Evolutionary conservation across 2,329 filamentous ascomycete species (phyloP).

Genomic region (Fusarium sp.): DNA sequence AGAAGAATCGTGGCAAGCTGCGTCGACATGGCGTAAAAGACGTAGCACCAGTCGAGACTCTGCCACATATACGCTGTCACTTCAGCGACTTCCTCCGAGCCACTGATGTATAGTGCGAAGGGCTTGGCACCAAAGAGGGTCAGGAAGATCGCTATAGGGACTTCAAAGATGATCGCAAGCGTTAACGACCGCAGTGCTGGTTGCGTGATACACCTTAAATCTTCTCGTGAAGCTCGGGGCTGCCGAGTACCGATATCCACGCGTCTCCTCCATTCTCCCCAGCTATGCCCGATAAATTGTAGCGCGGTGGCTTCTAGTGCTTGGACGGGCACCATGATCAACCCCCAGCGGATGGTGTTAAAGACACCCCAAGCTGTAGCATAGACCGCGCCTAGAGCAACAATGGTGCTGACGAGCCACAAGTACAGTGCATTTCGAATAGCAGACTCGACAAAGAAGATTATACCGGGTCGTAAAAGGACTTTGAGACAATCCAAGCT

Average conservation of each 20-base stretch:
- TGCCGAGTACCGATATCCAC: constrained; percentile 43
- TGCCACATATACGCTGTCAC: constrained; percentile 76
- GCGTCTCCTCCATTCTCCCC: constrained; percentile 64
- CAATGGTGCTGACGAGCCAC: constrained; percentile 75
- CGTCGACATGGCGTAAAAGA: constrained; percentile 74
- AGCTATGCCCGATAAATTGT: constrained; percentile 74
- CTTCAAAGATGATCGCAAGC: constrained; percentile 69
- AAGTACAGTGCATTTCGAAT: constrained; percentile 77
- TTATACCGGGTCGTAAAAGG: constrained; percentile 67
- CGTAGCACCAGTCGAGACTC: constrained; percentile 74
- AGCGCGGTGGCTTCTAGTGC: constrained; percentile 74
- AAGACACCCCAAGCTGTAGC: constrained; percentile 81
- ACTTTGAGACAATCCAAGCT: constrained; percentile 60
- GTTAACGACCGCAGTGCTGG: constrained; percentile 66
- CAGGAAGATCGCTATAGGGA: constrained; percentile 72
- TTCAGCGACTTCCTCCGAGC: constrained; percentile 65
- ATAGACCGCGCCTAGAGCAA: constrained; percentile 72
- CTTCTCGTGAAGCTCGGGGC: constrained; percentile 34
- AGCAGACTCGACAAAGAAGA: constrained; percentile 73
- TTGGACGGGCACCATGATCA: constrained; percentile 79
- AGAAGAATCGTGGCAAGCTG: constrained; percentile 74
- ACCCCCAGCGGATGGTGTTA: constrained; percentile 78
- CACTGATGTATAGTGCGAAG: constrained; percentile 73
- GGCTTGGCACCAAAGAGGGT: constrained; percentile 68
- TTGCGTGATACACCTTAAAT: constrained; percentile 55